These are phyloP conservation scores for Fusarium sp. DNA, from an alignment of 2,329 filamentous ascomycete genomes.

Conservation along the genomic window DNA sequence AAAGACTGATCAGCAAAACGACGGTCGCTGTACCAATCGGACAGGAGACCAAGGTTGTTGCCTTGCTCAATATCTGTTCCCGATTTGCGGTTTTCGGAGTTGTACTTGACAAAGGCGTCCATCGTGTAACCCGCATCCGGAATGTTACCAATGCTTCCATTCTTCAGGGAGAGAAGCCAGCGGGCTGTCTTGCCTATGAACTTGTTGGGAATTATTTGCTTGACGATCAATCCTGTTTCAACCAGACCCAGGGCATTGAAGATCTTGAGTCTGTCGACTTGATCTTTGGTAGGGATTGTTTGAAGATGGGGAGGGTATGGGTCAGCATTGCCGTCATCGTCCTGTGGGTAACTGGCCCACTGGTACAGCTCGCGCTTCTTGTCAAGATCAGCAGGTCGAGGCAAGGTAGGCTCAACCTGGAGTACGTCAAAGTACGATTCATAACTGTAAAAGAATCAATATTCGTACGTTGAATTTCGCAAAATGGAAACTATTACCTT, in stretches of 20 bases:
- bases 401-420: neutral
- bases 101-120: neutral
- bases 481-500: neutral
- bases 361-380: neutral
- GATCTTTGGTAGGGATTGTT: neutral
- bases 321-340: neutral
- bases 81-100: neutral
- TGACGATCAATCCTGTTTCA: neutral
- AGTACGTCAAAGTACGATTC: neutral
- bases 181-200: neutral
- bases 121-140: neutral
- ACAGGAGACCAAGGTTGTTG: neutral
- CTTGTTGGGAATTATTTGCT: neutral
- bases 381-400: neutral
- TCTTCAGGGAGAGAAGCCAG: neutral
- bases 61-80: neutral
- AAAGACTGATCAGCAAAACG: neutral
- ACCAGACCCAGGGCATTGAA: neutral
- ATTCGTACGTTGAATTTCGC: accelerated
- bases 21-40: neutral
- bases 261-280: neutral
- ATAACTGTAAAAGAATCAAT: neutral
- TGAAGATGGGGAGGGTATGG: neutral
- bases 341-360: neutral
- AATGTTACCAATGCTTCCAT: neutral